phyloP scores from a whole-genome alignment of 257 asterid species.

The Ligustrum vulgare region DNA sequence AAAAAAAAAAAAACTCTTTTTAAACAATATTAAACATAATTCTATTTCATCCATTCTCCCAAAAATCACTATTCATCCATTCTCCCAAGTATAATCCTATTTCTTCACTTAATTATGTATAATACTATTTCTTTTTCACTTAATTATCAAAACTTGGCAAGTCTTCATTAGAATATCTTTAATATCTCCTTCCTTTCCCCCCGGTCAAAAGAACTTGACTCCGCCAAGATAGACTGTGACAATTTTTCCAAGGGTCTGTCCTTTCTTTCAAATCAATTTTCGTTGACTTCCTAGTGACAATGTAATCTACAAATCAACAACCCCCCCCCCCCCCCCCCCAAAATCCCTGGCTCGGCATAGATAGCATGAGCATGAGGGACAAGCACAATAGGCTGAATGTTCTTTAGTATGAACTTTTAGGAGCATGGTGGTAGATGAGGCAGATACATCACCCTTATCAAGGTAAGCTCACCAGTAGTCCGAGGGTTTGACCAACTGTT shows the following conservation, averaged over 20 bases:
- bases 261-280: background rate
- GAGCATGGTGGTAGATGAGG: background rate
- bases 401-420: background rate
- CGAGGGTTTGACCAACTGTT: background rate
- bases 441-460: background rate
- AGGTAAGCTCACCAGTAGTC: too few relatives aligned
- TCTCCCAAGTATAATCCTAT: too few relatives aligned
- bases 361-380: background rate
- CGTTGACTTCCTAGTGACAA: background rate
- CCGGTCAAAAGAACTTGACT: background rate
- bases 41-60: too few relatives aligned
- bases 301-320: too few relatives aligned
- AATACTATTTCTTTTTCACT: too few relatives aligned
- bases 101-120: too few relatives aligned
- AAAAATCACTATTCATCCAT: too few relatives aligned
- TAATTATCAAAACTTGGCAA: background rate
- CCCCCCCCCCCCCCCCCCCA: too few relatives aligned
- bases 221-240: too few relatives aligned
- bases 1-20: too few relatives aligned
- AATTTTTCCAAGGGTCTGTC: background rate
- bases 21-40: too few relatives aligned
- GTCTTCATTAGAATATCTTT: background rate
- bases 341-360: background rate
- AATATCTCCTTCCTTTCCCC: background rate
- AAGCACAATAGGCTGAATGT: background rate